Base-by-base conservation (phyloP, 495 filamentous ascomycete genomes). In the Aspergillus coremiiformis region DNA sequence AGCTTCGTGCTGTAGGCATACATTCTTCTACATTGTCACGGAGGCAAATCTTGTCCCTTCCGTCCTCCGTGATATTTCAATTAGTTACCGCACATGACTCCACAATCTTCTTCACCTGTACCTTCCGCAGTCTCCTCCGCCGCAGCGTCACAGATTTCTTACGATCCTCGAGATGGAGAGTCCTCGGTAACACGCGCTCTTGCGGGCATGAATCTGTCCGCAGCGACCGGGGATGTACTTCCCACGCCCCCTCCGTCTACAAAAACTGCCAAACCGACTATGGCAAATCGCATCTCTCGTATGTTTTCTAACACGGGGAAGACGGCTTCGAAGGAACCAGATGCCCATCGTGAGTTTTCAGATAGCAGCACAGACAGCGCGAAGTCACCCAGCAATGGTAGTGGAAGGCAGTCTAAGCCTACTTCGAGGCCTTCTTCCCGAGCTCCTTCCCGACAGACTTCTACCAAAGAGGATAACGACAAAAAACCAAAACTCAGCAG, bases 261-360 rank as follows among this genome's bases (percentile, higher is more conserved):
- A 35, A 69, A 73, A 52, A 58, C 67, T 7, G 61, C 74, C 39
- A 80, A 67, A 63, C 68, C 76, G 3, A 79, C 73, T 23, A 79
- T 83, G 73, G 78, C 78, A 39, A 63, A 76, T 57, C 79, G 81
- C 32, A 54, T 84, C 32, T 78, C 78, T 45, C 77, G 81, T 56
- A 84, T 84, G 78, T 84, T 84, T 66, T 72, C 76, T 39, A 65
- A 52, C 47, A 66, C 61, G 2, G 67, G 59, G 35, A 77, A 66
- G 32, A 59, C 64, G 21, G 62, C 65, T 20, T 61, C 56, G 4
- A 68, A 65, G 24, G 62, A 70, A 39, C 59, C 69, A 49, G 53
- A 72, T 49, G 44, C 61, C 23, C 58, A 58, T 48, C 61, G 68
- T 46, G 64, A 75, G 45, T 60, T 72, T 45, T 72, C 68, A 63